Conservation (phyloP, 495 filamentous ascomycete genomes). For the Neurospora sp. region DNA sequence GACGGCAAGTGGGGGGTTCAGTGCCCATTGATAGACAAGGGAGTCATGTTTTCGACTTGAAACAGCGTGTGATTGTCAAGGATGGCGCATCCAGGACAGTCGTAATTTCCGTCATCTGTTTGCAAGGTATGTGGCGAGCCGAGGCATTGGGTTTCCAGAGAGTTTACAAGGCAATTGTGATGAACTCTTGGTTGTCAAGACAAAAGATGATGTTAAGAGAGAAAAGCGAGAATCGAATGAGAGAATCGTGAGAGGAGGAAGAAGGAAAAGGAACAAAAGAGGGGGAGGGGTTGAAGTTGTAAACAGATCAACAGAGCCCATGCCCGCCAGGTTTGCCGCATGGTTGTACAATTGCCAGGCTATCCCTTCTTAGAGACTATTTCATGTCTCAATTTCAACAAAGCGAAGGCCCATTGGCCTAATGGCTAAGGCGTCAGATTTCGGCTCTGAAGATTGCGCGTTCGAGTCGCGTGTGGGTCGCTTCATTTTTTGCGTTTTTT, state of each 20-base stretch:
- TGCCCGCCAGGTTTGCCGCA: background rate
- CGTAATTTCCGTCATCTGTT: background rate
- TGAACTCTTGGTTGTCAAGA: background rate
- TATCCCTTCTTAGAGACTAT: background rate
- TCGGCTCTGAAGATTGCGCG: constrained; percentile 27
- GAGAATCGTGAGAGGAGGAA: background rate
- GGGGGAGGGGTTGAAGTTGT: background rate
- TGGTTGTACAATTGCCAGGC: background rate
- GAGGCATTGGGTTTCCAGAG: background rate
- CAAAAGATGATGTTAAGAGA: background rate
- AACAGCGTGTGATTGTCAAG: background rate
- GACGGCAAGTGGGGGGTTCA: background rate
- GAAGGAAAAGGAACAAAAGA: too few species aligned
- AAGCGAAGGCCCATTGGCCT: constrained; percentile 17
- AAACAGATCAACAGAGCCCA: background rate
- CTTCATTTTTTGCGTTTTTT: constrained; percentile 1
- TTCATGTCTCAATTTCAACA: background rate
- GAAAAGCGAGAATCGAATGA: background rate
- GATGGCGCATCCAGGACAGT: background rate
- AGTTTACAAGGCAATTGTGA: background rate
- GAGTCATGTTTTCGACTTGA: background rate
- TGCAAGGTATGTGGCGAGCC: background rate
- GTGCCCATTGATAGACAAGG: background rate
- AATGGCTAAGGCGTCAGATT: constrained; percentile 8
- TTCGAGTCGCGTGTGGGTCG: constrained; percentile 25